Evolutionary conservation across 106 monocot species (phyloP).

Genomic region (Hemerocallis citrina): DNA sequence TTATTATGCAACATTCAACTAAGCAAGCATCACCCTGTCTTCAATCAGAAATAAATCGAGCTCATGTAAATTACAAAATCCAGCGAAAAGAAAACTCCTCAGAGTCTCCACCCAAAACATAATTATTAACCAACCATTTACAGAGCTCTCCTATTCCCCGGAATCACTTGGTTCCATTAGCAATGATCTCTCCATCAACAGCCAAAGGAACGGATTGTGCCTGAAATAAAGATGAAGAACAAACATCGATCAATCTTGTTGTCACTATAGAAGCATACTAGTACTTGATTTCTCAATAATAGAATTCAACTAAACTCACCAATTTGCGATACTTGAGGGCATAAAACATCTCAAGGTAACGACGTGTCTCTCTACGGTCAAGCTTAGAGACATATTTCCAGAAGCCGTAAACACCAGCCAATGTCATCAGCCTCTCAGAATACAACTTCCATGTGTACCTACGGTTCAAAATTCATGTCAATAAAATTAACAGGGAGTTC

Average conservation of each 20-base stretch:
- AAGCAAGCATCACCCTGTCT: no score
- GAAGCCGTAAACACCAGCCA: conserved; percentile 54
- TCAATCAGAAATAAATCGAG: no score
- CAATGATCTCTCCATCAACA: conserved; percentile 31
- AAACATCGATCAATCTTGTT: no score
- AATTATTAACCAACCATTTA: neutral
- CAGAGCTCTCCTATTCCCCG: neutral
- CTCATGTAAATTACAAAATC: no score
- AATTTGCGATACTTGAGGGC: conserved; percentile 41
- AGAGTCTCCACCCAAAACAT: no score
- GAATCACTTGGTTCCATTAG: conserved; percentile 15
- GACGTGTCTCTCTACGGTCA: conserved; percentile 45
- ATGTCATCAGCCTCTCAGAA: conserved; percentile 59
- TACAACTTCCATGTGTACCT: conserved; percentile 70
- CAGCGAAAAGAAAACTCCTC: no score
- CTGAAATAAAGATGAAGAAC: conserved; percentile 16
- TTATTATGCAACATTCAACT: no score
- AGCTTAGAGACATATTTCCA: conserved; percentile 53
- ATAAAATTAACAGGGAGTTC: no score
- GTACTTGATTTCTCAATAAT: no score
- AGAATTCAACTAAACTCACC: conserved; percentile 27
- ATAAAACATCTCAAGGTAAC: conserved; percentile 63
- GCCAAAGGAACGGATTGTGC: conserved; percentile 55
- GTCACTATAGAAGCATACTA: no score
- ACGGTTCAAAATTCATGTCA: neutral